A percentile compares a stretch with the other conserved stretches of the same genome.
These are phyloP conservation scores for Termitomyces titanicus DNA, from an alignment of 768 basidiomycete genomes.

Conservation along the genomic window DNA sequence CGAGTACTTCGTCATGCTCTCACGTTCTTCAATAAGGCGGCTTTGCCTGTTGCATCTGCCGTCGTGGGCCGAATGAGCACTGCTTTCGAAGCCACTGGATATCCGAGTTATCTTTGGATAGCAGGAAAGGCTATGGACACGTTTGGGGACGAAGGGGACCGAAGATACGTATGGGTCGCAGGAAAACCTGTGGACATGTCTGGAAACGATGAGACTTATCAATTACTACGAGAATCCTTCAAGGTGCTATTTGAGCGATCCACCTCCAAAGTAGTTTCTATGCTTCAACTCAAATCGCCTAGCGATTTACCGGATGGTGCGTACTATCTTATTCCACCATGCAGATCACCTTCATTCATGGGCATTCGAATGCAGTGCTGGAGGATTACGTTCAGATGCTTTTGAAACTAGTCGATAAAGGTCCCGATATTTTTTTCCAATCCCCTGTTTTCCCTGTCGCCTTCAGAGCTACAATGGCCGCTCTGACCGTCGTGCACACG, in stretches of 20 bases:
- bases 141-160: constrained; percentile 67
- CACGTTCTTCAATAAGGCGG: constrained; percentile 69
- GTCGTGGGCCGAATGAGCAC: constrained; percentile 73
- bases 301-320: constrained; percentile 85
- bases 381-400: constrained; percentile 92
- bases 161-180: constrained; percentile 84
- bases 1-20: constrained; percentile 83
- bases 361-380: constrained; percentile 54
- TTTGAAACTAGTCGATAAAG: constrained; percentile 58
- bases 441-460: constrained; percentile 75
- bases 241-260: constrained; percentile 68
- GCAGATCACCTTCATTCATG: not conserved
- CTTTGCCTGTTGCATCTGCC: constrained; percentile 64
- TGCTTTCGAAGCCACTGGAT: constrained; percentile 76
- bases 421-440: constrained; percentile 76
- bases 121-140: constrained; percentile 79
- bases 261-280: constrained; percentile 62
- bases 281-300: constrained; percentile 67
- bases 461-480: constrained; percentile 72
- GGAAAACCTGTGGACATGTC: constrained; percentile 79
- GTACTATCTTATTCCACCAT: constrained; percentile 20
- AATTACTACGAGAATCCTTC: constrained; percentile 53
- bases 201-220: constrained; percentile 56
- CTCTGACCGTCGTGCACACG: constrained; percentile 77
- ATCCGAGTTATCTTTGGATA: constrained; percentile 92